Evolutionary conservation across 805 yeast genomes (phyloP), one percentile per base, ranked within the genome.

Genomic region (Metschnikowia chrysomelidarum): DNA sequence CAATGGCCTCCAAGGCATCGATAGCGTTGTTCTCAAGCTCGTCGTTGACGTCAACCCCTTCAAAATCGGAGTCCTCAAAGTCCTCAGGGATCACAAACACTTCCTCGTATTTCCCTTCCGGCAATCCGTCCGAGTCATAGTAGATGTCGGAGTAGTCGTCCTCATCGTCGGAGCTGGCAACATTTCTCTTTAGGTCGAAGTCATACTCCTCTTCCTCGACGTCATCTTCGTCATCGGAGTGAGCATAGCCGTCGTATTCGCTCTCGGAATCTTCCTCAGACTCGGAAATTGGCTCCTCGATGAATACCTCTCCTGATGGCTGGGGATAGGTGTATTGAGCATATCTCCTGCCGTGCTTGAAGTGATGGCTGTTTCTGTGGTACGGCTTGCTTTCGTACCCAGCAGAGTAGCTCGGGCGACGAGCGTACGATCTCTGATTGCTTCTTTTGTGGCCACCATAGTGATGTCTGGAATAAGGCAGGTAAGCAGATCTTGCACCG

Each of bases 251-350:
- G 22, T 50, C 54, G 32, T 43, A 44, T 24, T 51, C 57, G 36
- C 50, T 41, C 19, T 50, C 57, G 21, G 51, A 48, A 10, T 41
- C 50, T 16, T 40, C 41, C 30, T 57, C 66, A 12, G 54, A 53
- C 23, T 62, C 68, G 32, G 64, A 57, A 29, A 57, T 63, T 19
- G 73, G 72, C 47, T 67, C 73, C 54, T 67, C 73, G 21, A 67
- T 67, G 39, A 51, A 66, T n/a, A 63, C 51, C 21, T 54, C 49
- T 11, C 56, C 53, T 7, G 60, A 47, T 8, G 67, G 69, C 43
- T 63, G 67, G 26, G 53, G 51, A 36, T 62, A 59, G 41, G 50
- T 57, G 44, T 63, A 59, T 19, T 52, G 56, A 45, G 66, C 53
- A 48, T 62, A 63, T 24, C 49, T 51, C 35, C 50, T 49, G 29